Evolutionary conservation across 169 alveolate genomes (phyloP), one percentile per base, ranked within the genome.

Genomic region (Babesia sp.): DNA sequence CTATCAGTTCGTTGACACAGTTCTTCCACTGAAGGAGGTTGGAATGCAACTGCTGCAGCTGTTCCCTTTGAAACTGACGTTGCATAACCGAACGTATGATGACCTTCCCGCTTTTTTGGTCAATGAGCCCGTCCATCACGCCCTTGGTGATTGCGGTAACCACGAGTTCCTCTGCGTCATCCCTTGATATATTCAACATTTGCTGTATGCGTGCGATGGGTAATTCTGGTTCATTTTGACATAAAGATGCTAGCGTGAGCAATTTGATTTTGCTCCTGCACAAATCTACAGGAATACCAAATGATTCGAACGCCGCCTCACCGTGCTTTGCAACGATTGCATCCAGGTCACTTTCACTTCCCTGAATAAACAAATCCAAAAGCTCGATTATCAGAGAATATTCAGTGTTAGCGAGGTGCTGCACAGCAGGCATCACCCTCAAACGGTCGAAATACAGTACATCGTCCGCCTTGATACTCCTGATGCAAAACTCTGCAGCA

Each of bases 131-230:
- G 41, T 86, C 90, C 36, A 86, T 76, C 37, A 86, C 86, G 20
- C 90, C 92, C 82, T 80, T 86, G 46, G 84, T 83, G 36, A 86
- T 86, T 42, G 92, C 90, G 41, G 90, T 58, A 18, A 86, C 92
- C 12, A 86, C 80, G 53, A 86, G 71, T 54, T 86, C 67, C 46
- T 86, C 92, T 39, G 76, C 78, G 34, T 82, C 77, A 46, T 82
- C 48, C 33, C 46, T 33, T 7, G 85, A 50, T 4, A 86, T 70
- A 51, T 76, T 58, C 36, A 86, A 74, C 36, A 54, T 8, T 34
- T 86, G 74, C 41, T 83, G 67, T 29, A 75, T 42, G 60, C 66
- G 51, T 66, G 71, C 85, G 70, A 75, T 75, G 5, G 85, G 64
- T 24, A 75, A 61, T 44, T 75, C 78, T 12, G 85, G 56, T 54